Evolutionary conservation across 495 filamentous ascomycete species (phyloP).

Genomic region (Polyplosphaeria fusca): DNA sequence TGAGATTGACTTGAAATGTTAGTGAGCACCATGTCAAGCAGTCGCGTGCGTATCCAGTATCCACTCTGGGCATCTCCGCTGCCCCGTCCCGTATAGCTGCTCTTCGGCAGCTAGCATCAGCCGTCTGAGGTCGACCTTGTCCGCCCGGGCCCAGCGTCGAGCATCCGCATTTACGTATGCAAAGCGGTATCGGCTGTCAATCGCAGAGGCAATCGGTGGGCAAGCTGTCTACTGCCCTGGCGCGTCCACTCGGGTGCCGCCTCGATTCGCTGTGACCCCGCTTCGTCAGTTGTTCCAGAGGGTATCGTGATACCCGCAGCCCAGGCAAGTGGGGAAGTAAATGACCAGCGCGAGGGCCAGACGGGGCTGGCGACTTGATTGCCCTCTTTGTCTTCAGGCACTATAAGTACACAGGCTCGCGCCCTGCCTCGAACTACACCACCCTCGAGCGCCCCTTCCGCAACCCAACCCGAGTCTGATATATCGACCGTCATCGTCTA

Average conservation of each 20-base stretch:
- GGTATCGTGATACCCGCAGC: conserved; percentile 16
- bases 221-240: conserved; percentile 1
- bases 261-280: conserved; percentile 32
- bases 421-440: conserved; percentile 11
- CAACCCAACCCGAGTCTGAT: background rate
- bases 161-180: background rate
- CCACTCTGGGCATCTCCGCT: no score
- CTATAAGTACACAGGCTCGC: no score
- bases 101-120: no score
- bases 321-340: conserved; percentile 28
- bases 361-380: background rate
- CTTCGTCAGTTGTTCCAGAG: conserved; percentile 19
- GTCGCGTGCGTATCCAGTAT: no score
- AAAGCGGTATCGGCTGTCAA: conserved; percentile 8
- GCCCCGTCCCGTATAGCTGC: no score
- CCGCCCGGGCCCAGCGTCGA: no score
- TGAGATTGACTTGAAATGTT: no score
- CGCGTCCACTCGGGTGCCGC: background rate
- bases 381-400: conserved; percentile 1
- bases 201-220: conserved; percentile 2
- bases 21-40: no score
- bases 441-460: background rate
- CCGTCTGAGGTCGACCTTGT: no score
- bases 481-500: background rate
- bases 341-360: conserved; percentile 9